A percentile compares a stretch with the other conserved stretches of the same genome.
phyloP scores from a whole-genome alignment of 169 alveolate species.

The Eimeria sp. region DNA sequence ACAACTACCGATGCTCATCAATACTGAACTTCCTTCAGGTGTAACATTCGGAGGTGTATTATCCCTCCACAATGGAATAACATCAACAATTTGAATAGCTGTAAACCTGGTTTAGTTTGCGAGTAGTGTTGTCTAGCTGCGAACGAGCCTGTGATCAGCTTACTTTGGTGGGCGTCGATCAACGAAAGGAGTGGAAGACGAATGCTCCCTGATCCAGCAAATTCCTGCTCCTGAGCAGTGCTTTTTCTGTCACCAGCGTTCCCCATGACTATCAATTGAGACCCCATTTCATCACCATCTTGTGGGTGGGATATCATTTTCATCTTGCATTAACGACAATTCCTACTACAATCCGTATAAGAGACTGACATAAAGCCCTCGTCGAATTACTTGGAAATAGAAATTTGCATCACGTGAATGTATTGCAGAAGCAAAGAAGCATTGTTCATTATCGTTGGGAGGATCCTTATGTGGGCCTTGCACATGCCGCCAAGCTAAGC shows the following conservation, averaged over 20 bases:
- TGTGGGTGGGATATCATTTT: background rate
- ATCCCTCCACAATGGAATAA: background rate
- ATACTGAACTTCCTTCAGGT: background rate
- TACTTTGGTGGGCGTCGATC: background rate
- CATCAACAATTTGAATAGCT: background rate
- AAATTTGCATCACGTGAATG: background rate
- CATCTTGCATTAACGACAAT: background rate
- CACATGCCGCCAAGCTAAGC: background rate
- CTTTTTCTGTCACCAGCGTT: background rate
- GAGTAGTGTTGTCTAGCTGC: background rate
- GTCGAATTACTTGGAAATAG: background rate
- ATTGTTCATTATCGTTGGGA: background rate
- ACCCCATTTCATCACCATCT: background rate
- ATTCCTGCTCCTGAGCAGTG: background rate
- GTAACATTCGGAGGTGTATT: background rate
- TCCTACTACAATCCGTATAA: background rate
- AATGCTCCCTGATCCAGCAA: background rate
- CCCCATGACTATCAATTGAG: background rate
- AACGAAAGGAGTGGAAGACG: background rate
- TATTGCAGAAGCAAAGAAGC: background rate
- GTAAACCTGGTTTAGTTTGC: background rate
- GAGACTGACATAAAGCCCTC: background rate
- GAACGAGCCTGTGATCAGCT: background rate
- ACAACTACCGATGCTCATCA: background rate
- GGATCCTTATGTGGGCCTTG: background rate